These are phyloP conservation scores for Linum usitatissimum DNA, from an alignment of 345 rosid species.

Conservation along the genomic window DNA sequence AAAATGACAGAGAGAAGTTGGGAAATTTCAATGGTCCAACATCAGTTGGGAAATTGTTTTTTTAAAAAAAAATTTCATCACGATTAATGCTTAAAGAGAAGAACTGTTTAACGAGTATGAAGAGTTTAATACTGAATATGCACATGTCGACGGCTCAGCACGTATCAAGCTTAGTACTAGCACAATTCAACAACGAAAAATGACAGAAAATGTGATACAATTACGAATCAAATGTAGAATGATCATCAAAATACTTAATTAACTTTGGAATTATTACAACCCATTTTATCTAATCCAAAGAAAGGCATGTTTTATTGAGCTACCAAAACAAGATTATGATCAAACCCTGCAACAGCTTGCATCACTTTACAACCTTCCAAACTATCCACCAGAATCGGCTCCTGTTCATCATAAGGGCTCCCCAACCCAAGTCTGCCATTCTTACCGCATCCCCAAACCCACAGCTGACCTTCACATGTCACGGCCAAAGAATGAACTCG, in stretches of 20 bases:
- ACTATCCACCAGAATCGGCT: conserved; percentile 48
- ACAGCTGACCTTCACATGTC: conserved; percentile 51
- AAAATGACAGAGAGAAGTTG: no score
- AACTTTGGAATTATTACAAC: background rate
- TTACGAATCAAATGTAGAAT: no score
- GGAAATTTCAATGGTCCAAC: background rate
- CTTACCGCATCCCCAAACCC: conserved; percentile 87
- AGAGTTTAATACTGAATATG: no score
- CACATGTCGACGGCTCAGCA: no score
- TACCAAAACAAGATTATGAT: conserved; percentile 56
- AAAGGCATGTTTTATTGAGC: conserved; percentile 17
- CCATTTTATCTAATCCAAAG: background rate
- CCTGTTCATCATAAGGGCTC: conserved; percentile 56
- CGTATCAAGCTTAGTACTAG: no score
- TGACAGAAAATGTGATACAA: no score
- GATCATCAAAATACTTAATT: no score
- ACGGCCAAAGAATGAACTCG: conserved; percentile 64
- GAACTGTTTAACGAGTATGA: no score
- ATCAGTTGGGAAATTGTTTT: no score
- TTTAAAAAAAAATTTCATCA: no score
- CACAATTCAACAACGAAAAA: no score
- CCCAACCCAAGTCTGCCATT: conserved; percentile 83
- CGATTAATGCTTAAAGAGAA: no score
- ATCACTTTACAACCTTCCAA: conserved; percentile 44
- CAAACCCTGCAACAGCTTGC: conserved; percentile 67